Conservation (phyloP, 2,329 filamentous ascomycete genomes). For the Alternaria hordeiaustralica region DNA sequence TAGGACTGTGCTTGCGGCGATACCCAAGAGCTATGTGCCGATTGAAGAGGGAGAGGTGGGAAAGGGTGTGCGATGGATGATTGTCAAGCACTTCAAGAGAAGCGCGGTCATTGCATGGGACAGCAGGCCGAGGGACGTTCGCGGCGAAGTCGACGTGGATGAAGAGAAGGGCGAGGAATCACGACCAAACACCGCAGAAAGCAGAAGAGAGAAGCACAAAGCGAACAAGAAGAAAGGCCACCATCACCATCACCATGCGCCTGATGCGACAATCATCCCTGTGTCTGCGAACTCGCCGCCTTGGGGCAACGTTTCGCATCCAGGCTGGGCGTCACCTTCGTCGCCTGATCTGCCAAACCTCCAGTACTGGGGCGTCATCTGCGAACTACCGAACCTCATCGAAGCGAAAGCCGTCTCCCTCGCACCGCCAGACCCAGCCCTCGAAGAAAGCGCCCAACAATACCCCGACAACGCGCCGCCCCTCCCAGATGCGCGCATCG, state of each 20-base stretch:
- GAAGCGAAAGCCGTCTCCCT: constrained; percentile 93
- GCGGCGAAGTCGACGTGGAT: constrained; percentile 48
- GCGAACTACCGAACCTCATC: constrained; percentile 85
- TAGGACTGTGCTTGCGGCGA: constrained; percentile 76
- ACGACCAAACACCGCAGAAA: constrained; percentile 29
- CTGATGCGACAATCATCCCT: constrained; percentile 44
- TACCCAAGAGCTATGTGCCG: constrained; percentile 86
- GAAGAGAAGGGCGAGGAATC: constrained; percentile 20
- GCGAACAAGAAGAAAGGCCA: constrained; percentile 32
- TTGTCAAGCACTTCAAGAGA: constrained; percentile 73
- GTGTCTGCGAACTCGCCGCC: constrained; percentile 58
- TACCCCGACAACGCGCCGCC: constrained; percentile 37
- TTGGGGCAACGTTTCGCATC: constrained; percentile 86
- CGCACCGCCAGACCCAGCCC: constrained; percentile 65
- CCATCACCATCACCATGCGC: constrained; percentile 27
- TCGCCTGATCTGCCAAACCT: constrained; percentile 77
- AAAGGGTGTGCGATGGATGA: constrained; percentile 75
- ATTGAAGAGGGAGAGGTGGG: constrained; percentile 84
- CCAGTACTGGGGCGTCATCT: constrained; percentile 81
- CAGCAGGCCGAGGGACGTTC: constrained; percentile 69
- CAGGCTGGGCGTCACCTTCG: constrained; percentile 85
- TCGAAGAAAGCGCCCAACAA: constrained; percentile 31
- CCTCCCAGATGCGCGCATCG: constrained; percentile 69
- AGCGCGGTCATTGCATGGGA: constrained; percentile 85
- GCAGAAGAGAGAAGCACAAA: constrained; percentile 43